Conservation (phyloP, 495 filamentous ascomycete genomes). For the Pseudomonodictys pantanalensis region DNA sequence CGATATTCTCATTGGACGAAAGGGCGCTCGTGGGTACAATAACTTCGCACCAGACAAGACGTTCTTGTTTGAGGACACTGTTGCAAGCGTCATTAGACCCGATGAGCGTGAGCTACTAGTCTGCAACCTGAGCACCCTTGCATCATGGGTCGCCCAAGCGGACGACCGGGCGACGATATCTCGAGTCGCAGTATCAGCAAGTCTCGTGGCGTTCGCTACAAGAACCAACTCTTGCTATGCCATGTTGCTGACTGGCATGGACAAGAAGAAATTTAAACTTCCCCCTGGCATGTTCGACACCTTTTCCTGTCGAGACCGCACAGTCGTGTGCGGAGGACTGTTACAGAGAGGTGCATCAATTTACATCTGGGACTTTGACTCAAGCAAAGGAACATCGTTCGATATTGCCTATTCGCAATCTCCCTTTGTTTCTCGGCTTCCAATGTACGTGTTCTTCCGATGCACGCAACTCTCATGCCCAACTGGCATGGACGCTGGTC, state of each 20-base stretch:
- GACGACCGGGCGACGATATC: slow-evolving; percentile 11
- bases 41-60: too few species aligned
- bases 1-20: too few species aligned
- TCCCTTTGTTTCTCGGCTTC: not conserved
- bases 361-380: slow-evolving; percentile 19
- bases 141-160: not conserved
- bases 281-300: not conserved
- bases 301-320: slow-evolving; percentile 12
- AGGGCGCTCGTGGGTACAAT: too few species aligned
- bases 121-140: slow-evolving; percentile 13
- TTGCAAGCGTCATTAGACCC: too few species aligned
- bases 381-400: not conserved
- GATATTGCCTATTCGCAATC: not conserved
- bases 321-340: slow-evolving; percentile 16
- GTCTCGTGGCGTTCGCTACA: slow-evolving; percentile 14
- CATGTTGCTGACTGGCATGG: slow-evolving; percentile 7
- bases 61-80: too few species aligned
- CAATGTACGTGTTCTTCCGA: too few species aligned
- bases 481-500: too few species aligned
- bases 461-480: too few species aligned
- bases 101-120: not conserved
- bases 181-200: slow-evolving; percentile 4
- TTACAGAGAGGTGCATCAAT: not conserved
- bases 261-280: slow-evolving; percentile 10
- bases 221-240: not conserved